Base-by-base conservation (phyloP, 768 basidiomycete species). In the Mycena sanguinolenta region DNA sequence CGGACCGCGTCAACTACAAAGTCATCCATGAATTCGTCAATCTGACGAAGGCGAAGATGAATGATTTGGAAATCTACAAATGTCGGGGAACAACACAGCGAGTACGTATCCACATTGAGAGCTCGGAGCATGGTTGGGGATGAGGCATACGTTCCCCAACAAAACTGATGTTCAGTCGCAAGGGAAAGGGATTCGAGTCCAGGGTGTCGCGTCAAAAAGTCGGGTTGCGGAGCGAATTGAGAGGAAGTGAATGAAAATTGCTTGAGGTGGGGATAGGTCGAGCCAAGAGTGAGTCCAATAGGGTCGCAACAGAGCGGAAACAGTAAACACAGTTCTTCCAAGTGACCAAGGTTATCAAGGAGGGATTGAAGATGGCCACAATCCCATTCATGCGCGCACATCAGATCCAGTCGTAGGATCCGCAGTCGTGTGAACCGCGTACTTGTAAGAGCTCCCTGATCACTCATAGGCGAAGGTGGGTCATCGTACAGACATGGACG, bases 211-310 rank as follows among this genome's bases (percentile, higher is more conserved):
- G 21, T 25, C 36, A 63, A 25, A 23, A 63, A 63, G n/a, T 63
- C 52, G 52, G 23, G 38, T 27, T 53, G 36, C 4, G 32, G 32
- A 8, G 6, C 9, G 14, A 3, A 23, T 54, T 19, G 7, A 7
- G 2, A 14, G 4, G 39, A 39, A 12, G 21, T 52, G 12, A 63
- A 54, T 2, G 62, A 38, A 21, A 63, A 54, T 5, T 52, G 25
- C 25, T 34, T 63, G 52, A 63, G 52, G 19, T 36, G 62, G 34
- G 62, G 62, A 30, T 63, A 38, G 19, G 50, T 63, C 8, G 52
- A 54, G 23, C 17, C 23, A 12, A 63, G 36, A 14, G 25, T 54
- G 34, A 63, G 19, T 30, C 52, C 62, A 19, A 8, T 2, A 8
- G 27, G 38, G 17, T 21, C 25, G 21, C 49, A 63, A n/a, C 60